phyloP scores from a whole-genome alignment of 305 asterid genomes.

The Fraxinus xanthoxyloides region DNA sequence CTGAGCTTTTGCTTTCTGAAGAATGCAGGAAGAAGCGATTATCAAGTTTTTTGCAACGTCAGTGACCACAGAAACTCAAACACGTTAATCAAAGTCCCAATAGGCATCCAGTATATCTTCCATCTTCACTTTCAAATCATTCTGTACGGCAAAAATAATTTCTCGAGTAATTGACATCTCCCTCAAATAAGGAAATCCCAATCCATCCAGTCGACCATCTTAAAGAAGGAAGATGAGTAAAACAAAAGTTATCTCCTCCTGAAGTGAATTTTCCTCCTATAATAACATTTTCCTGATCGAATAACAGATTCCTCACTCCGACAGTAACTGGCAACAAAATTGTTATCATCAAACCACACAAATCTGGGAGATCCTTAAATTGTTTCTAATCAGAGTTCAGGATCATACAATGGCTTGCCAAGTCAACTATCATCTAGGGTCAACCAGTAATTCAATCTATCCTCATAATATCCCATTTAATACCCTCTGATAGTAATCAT shows the following conservation, averaged over 20 bases:
- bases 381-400: conserved; percentile 3
- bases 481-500: conserved; percentile 91
- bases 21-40: conserved; percentile 23
- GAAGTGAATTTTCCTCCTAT: background rate
- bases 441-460: conserved; percentile 11
- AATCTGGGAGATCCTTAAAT: conserved; percentile 19
- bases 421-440: conserved; percentile 18
- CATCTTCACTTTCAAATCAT: conserved; percentile 28
- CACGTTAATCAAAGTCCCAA: conserved; percentile 8
- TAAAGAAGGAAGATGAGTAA: conserved; percentile 20
- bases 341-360: conserved; percentile 7
- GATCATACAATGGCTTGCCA: conserved; percentile 21
- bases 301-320: conserved; percentile 15
- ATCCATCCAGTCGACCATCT: conserved; percentile 22
- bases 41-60: conserved; percentile 34
- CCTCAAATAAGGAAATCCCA: conserved; percentile 16
- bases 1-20: conserved; percentile 6
- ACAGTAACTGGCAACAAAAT: conserved; percentile 22
- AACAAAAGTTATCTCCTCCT: conserved; percentile 23
- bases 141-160: conserved; percentile 41
- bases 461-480: conserved; percentile 83
- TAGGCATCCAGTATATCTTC: conserved; percentile 24
- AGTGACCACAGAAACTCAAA: conserved; percentile 22
- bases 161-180: conserved; percentile 17
- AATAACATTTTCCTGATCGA: conserved; percentile 3